A percentile compares a stretch with the other conserved stretches of the same genome.
These are phyloP conservation scores for Ilex paraguariensis DNA, from an alignment of 305 asterid species.

Conservation along the genomic window DNA sequence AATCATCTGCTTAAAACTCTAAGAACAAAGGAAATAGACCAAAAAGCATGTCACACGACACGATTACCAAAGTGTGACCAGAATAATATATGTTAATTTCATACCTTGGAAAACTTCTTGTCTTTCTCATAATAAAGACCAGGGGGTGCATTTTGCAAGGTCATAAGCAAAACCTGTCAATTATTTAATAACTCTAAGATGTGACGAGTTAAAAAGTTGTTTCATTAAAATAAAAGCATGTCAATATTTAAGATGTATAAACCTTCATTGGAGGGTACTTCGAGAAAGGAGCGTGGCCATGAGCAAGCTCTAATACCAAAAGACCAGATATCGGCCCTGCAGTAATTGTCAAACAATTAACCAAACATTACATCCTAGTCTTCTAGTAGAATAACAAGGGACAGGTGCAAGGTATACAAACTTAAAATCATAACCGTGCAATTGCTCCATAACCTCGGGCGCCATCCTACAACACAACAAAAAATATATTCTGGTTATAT, in stretches of 20 bases:
- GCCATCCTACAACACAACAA: constrained; percentile 23
- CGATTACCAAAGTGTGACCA: background rate
- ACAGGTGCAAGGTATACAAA: constrained; percentile 5
- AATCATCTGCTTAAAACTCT: constrained; percentile 96
- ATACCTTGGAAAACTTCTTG: constrained; percentile 89
- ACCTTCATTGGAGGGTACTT: constrained; percentile 99
- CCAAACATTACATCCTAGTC: background rate
- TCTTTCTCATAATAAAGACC: constrained; percentile 97
- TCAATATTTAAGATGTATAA: constrained; percentile 6
- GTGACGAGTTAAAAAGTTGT: background rate
- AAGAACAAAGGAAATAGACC: constrained; percentile 14
- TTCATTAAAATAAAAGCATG: background rate
- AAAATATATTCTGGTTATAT: background rate
- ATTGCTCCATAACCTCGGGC: constrained; percentile 29
- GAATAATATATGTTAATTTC: constrained; percentile 10
- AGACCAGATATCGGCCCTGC: constrained; percentile 99
- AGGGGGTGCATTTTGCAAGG: constrained; percentile 99
- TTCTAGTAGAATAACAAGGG: background rate
- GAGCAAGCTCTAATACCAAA: constrained; percentile 99
- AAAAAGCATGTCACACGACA: constrained; percentile 16
- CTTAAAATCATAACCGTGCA: constrained; percentile 25
- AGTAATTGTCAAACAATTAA: constrained; percentile 16
- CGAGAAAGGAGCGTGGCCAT: constrained; percentile 99
- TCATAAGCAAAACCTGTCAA: constrained; percentile 87
- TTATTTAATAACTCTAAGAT: constrained; percentile 13